These are phyloP conservation scores for Pleoardoris graminearum DNA, from an alignment of 2,329 filamentous ascomycete species.

Conservation along the genomic window DNA sequence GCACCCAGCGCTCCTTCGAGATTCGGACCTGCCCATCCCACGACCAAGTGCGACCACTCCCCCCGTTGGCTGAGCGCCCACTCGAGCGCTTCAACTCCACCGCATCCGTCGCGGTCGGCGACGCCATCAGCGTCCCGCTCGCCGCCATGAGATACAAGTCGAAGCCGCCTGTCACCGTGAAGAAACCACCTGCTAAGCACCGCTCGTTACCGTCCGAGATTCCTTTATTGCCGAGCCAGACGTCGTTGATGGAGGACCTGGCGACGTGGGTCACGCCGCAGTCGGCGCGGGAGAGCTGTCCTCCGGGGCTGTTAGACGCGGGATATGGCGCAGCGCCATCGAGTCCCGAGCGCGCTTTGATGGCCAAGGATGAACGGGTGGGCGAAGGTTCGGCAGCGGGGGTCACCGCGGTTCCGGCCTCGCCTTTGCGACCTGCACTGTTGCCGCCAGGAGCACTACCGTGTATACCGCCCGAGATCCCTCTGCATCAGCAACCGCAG, in stretches of 20 bases:
- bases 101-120: constrained; percentile 14
- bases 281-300: constrained; percentile 10
- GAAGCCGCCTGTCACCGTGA: constrained; percentile 22
- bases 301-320: not conserved
- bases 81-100: constrained; percentile 25
- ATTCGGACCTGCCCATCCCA: constrained; percentile 8
- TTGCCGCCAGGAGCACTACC: not conserved
- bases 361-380: not conserved
- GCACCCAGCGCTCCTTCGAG: constrained; percentile 5
- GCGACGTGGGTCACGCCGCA: constrained; percentile 23
- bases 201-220: constrained; percentile 24
- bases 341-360: not conserved
- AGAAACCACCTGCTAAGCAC: constrained; percentile 17
- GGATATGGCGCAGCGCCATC: not conserved
- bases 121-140: constrained; percentile 17
- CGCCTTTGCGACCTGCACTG: not conserved
- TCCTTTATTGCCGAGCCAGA: constrained; percentile 21
- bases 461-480: not conserved
- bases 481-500: not conserved
- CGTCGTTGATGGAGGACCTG: constrained; percentile 32
- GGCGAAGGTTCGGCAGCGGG: not conserved
- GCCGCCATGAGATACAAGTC: constrained; percentile 23
- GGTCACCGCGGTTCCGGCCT: not conserved
- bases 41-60: constrained; percentile 13
- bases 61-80: constrained; percentile 17